Conservation (phyloP, 345 rosid genomes). For the Cardamine resedifolia region DNA sequence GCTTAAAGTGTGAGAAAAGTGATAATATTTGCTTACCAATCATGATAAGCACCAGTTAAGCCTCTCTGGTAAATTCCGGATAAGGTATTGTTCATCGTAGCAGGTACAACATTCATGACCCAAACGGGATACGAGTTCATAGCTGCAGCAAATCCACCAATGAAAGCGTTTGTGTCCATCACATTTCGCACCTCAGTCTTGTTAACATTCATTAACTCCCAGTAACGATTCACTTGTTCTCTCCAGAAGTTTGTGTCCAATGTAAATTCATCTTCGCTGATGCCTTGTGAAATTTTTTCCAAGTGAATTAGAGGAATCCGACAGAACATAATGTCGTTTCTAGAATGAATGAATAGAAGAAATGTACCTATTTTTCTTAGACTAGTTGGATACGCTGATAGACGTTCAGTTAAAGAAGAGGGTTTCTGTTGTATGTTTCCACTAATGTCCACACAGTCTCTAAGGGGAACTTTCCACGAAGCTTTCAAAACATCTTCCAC, state of each 20-base stretch:
- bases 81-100: constrained; percentile 62
- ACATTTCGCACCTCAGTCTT: constrained; percentile 60
- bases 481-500: constrained; percentile 50
- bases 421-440: constrained; percentile 40
- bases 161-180: constrained; percentile 87
- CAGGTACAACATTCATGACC: constrained; percentile 91
- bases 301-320: constrained; percentile 5
- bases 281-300: constrained; percentile 45
- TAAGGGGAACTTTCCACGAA: constrained; percentile 78
- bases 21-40: constrained; percentile 60
- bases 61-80: constrained; percentile 80
- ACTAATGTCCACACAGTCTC: constrained; percentile 55
- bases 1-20: neutral
- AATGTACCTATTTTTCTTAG: constrained; percentile 60
- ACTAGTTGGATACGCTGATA: constrained; percentile 61
- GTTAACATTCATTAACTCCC: constrained; percentile 67
- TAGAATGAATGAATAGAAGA: neutral
- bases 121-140: constrained; percentile 70
- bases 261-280: constrained; percentile 61
- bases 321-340: neutral
- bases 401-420: constrained; percentile 63
- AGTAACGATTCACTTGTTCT: constrained; percentile 64
- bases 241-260: constrained; percentile 71
- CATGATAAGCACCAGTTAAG: constrained; percentile 76
- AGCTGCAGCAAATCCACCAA: constrained; percentile 82